Base-by-base conservation (phyloP, 2,329 filamentous ascomycete genomes). In the Dactylellina drechsleri region DNA sequence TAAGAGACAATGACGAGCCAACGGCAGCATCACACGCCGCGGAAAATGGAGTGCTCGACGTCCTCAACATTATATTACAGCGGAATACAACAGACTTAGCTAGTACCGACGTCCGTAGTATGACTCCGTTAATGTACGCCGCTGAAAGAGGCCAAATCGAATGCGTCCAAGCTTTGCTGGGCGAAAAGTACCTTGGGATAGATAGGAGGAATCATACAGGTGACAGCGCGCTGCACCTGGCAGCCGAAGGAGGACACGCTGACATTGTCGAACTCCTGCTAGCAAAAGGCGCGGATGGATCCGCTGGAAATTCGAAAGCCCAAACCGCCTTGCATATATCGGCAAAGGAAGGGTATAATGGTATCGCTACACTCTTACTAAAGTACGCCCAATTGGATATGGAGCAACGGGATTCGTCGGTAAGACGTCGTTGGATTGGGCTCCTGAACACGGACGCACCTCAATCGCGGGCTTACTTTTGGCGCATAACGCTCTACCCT, bases 41-140 rank as follows among this genome's bases (percentile, higher is more conserved):
- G 12, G 68, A 73, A 40, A 45, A 60, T 13, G 61, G 56, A 1
- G 23, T 72, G 1, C 26, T 36, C 15, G 36, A 45, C 53, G 36
- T 59, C 54, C 43, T 65, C 2, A 47, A 66, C 7, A 28, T 23
- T 28, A 6, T 16, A 45, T 23, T 72, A 3, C 16, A 59, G 20
- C 43, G 18, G 16, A 36, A 43, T 2, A 57, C 54, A 23, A 58
- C 52, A 10, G 61, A 71, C 12, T 23, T 71, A 1, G 47, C 58
- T 20, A 47, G 41, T 1, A 26, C 40, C 1, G 58, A 62, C 31
- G 15, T 56, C 7, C 13, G 41, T 12, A 36, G 43, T 12, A 73
- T 61, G 61, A 62, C 62, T 1, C 54, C 68, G 8, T 23, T 73
- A 6, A 73, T 73, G 61, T 73, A 61, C 16, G 68, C 68, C 1